Base-by-base conservation (phyloP, 2,329 filamentous ascomycete genomes). In the Botrytis tulipae region DNA sequence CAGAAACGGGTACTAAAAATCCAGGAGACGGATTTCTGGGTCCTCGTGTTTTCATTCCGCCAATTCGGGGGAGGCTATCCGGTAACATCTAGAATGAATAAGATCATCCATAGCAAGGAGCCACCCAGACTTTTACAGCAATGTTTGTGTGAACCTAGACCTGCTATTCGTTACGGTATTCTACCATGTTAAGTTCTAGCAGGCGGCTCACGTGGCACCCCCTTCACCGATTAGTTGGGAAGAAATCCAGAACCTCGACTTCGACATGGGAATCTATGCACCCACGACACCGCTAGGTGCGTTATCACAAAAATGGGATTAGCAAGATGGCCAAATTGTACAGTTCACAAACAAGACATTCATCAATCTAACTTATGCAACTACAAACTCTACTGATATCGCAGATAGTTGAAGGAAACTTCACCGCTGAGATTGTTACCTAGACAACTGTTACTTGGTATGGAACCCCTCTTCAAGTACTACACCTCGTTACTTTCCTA, bases 371-470 rank as follows among this genome's bases (percentile, higher is more conserved):
- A 67, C 70, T 59, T 68, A 68, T 72, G 71, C 71, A 65, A 65
- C 61, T 46, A 61, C 70, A 60, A 59, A 68, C 71, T 72, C 71
- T 63, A 72, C 71, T 42, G 71, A 60, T 68, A 32, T n/a, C 14
- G 51, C n/a, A 72, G 71, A 35, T 59, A 35, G 59, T 65, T 71
- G 37, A 48, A 51, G 40, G 63, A 69, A n/a, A 72, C 71, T 40
- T 72, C 71, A 72, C 71, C 71, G 71, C 71, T 69, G 63, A 72
- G 71, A 69, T 72, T 72, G 71, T 72, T 72, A 72, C 40, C 71
- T 35, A 32, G 71, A 61, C 71, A 68, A 69, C 71, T 40, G 62
- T 61, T 42, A 40, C 63, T 51, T 60, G 62, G 60, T 59, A 59
- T 37, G 32, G 51, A 44, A 67, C 63, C 66, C 63, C 57, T 72